phyloP scores from a whole-genome alignment of 805 yeast species.

The Sungouiella blattae region DNA sequence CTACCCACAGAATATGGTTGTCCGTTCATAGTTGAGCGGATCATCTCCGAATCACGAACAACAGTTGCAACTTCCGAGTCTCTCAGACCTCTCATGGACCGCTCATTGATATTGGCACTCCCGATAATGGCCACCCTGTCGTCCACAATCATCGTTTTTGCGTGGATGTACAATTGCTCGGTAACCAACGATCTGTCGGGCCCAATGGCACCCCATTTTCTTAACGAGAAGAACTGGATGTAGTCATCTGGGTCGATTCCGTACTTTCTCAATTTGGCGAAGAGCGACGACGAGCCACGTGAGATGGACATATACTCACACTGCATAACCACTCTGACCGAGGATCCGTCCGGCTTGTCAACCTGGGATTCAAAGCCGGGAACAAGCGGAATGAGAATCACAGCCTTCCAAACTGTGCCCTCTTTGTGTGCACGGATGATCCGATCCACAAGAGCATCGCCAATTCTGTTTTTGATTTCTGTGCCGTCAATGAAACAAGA shows the following conservation, averaged over 20 bases:
- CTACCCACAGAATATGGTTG: slow-evolving; percentile 75
- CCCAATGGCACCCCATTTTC: slow-evolving; percentile 96
- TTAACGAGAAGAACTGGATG: slow-evolving; percentile 83
- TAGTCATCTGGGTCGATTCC: slow-evolving; percentile 90
- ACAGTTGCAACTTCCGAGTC: slow-evolving; percentile 94
- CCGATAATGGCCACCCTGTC: slow-evolving; percentile 94
- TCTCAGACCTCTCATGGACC: slow-evolving; percentile 91
- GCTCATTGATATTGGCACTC: slow-evolving; percentile 93
- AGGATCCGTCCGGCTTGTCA: slow-evolving; percentile 88
- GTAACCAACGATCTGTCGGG: slow-evolving; percentile 68
- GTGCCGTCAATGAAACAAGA: slow-evolving; percentile 85
- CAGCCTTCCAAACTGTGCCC: slow-evolving; percentile 81
- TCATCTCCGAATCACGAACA: slow-evolving; percentile 75
- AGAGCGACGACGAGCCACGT: slow-evolving; percentile 83
- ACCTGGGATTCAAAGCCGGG: slow-evolving; percentile 96
- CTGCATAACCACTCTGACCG: slow-evolving; percentile 94
- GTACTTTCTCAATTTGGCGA: slow-evolving; percentile 69
- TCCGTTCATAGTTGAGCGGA: slow-evolving; percentile 76
- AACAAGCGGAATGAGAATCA: slow-evolving; percentile 89
- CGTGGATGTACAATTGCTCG: slow-evolving; percentile 92
- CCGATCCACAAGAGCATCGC: slow-evolving; percentile 96
- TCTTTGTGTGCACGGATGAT: slow-evolving; percentile 83
- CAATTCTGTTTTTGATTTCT: slow-evolving; percentile 81
- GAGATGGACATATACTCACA: slow-evolving; percentile 93
- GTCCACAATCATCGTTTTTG: slow-evolving; percentile 87